These are phyloP conservation scores for Arthrobotrys sphaeroides DNA, from an alignment of 2,329 filamentous ascomycete genomes.

Conservation along the genomic window DNA sequence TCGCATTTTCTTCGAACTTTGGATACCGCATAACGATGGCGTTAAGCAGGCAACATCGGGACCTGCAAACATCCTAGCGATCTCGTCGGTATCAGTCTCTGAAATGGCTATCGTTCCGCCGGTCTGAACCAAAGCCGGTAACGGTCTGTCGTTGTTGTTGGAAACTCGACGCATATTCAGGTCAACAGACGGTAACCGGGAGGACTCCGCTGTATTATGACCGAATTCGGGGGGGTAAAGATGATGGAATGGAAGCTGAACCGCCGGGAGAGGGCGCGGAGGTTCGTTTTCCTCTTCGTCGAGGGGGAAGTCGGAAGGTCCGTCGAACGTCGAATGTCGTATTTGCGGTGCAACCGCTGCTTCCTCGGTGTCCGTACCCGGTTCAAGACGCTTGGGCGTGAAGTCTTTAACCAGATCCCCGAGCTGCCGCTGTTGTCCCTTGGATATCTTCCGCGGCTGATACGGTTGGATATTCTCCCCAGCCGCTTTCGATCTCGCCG, in stretches of 20 bases:
- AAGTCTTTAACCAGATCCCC: background rate
- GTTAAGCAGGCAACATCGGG: conserved; percentile 10
- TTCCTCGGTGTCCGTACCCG: background rate
- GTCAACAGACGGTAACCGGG: background rate
- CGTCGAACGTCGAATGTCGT: conserved; percentile 2
- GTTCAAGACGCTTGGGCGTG: background rate
- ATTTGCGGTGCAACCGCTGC: background rate
- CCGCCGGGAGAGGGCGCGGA: background rate
- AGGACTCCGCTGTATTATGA: background rate
- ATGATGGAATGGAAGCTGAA: background rate
- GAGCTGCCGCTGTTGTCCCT: background rate
- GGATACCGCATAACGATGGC: background rate
- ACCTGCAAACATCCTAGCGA: conserved; percentile 7
- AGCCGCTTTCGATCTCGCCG: too few species aligned
- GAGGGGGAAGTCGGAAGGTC: background rate
- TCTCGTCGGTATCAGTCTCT: conserved; percentile 15
- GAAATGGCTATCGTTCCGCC: conserved; percentile 18
- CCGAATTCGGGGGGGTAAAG: background rate
- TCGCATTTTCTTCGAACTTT: conserved; percentile 28
- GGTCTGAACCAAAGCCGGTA: conserved; percentile 13
- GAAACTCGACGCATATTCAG: background rate
- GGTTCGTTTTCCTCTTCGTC: background rate
- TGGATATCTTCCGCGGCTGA: background rate
- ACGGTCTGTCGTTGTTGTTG: conserved; percentile 4
- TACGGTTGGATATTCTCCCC: conserved; percentile 10